These are phyloP conservation scores for Blastomyces percursus DNA, from an alignment of 2,329 filamentous ascomycete species.

Conservation along the genomic window DNA sequence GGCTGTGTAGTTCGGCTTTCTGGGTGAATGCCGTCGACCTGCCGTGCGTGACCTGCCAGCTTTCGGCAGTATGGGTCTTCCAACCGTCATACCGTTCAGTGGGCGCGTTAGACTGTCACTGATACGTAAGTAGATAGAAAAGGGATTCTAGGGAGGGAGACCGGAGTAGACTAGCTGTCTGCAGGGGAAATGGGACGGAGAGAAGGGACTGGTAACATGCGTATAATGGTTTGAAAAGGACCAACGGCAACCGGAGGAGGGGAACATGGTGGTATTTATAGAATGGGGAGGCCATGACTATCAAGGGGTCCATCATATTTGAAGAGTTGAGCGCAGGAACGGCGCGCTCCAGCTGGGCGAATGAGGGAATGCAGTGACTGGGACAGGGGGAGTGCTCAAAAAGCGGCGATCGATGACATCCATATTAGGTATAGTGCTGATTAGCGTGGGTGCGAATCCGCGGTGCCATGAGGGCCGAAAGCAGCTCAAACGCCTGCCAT, in stretches of 20 bases:
- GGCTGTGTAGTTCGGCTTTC: not conserved
- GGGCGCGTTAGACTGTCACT: not conserved
- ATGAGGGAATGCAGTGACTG: not conserved
- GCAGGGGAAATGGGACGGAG: too few species aligned
- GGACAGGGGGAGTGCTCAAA: not conserved
- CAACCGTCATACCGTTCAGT: not conserved
- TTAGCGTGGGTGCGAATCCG: not conserved
- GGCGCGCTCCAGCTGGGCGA: not conserved
- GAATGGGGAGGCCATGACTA: not conserved
- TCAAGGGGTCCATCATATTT: not conserved
- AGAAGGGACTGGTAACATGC: not conserved
- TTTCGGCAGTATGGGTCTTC: not conserved
- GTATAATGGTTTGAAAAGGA: not conserved
- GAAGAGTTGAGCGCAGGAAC: not conserved
- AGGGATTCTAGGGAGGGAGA: not conserved
- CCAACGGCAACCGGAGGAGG: not conserved
- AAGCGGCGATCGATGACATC: not conserved
- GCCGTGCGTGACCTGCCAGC: not conserved
- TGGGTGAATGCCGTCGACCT: not conserved
- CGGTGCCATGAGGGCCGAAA: not conserved
- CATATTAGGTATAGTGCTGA: not conserved
- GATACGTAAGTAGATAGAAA: not conserved
- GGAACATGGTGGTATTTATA: not conserved
- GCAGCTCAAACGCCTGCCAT: not conserved
- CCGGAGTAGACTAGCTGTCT: not conserved